Evolutionary conservation across 305 asterid genomes (phyloP).

Genomic region (Salvia sclarea): DNA sequence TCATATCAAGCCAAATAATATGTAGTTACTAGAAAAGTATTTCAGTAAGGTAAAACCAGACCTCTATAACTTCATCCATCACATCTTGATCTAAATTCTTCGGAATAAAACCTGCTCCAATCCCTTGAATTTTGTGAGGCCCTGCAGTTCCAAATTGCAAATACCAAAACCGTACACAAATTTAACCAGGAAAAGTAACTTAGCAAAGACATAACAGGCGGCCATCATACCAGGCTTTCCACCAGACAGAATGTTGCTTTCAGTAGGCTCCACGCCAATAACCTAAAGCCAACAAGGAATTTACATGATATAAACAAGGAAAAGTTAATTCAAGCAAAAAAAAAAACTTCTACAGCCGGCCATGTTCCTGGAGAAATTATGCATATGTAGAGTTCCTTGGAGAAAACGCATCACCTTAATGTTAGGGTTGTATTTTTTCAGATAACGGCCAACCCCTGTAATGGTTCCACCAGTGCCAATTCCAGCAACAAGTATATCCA

Average conservation of each 20-base stretch:
- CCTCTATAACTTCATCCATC: constrained; percentile 98
- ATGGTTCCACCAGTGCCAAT: constrained; percentile 98
- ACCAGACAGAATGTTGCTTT: constrained; percentile 90
- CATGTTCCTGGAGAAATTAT: constrained; percentile 10
- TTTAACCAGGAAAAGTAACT: constrained; percentile 38
- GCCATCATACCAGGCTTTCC: constrained; percentile 94
- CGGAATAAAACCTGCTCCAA: constrained; percentile 99
- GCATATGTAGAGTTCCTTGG: not conserved
- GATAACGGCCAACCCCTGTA: constrained; percentile 84
- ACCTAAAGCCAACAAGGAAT: constrained; percentile 46
- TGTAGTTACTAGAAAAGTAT: constrained; percentile 10
- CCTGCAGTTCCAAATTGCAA: constrained; percentile 86
- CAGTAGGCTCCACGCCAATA: constrained; percentile 91
- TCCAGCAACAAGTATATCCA: constrained; percentile 94
- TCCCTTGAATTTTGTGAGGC: constrained; percentile 99
- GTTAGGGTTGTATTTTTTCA: constrained; percentile 67
- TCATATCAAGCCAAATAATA: not conserved
- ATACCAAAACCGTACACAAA: constrained; percentile 59
- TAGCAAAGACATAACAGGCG: constrained; percentile 23
- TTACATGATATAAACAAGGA: constrained; percentile 23
- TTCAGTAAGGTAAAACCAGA: constrained; percentile 31
- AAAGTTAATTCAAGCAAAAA: not conserved
- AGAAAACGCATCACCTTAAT: constrained; percentile 54
- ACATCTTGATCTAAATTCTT: constrained; percentile 83
- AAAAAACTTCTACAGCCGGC: not conserved